phyloP scores from a whole-genome alignment of 371 early-diverging fungal species.

The Mortierella sp. region DNA sequence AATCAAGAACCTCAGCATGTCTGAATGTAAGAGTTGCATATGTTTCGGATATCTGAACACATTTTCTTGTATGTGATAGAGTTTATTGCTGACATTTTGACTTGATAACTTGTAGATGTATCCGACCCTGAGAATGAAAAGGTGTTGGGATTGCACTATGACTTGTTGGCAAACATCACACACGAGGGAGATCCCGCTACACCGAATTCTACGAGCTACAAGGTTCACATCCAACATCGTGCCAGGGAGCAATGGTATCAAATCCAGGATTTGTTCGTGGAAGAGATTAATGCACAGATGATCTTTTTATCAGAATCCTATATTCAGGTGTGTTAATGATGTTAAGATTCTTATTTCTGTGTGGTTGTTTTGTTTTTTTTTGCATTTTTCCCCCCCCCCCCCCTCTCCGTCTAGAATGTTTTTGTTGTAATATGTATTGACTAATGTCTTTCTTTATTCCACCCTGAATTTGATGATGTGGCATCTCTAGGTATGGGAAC shows the following conservation, averaged over 20 bases:
- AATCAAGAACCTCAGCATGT: constrained; percentile 86
- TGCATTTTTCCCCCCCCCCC: neutral
- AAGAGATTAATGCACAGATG: constrained; percentile 95
- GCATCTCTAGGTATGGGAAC: constrained; percentile 42
- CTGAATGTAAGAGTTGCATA: constrained; percentile 66
- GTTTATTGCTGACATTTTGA: neutral
- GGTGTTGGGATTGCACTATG: constrained; percentile 74
- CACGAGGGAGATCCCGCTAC: constrained; percentile 88
- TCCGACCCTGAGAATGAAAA: constrained; percentile 60
- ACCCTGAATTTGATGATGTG: neutral
- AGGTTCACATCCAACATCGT: constrained; percentile 84
- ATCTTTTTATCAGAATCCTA: constrained; percentile 94
- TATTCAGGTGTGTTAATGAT: constrained; percentile 79
- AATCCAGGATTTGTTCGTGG: constrained; percentile 94
- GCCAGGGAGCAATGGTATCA: constrained; percentile 94
- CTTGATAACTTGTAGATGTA: constrained; percentile 56
- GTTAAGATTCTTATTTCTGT: constrained; percentile 1
- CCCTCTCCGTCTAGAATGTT: neutral
- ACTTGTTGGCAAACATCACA: constrained; percentile 92
- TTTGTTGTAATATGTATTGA: neutral
- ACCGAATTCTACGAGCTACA: constrained; percentile 78
- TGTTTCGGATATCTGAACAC: neutral
- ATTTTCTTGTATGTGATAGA: neutral
- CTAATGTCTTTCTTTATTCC: neutral
- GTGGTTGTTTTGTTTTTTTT: neutral